A percentile compares a stretch with the other conserved stretches of the same genome.
These are phyloP conservation scores for Grosmannia huntii DNA, from an alignment of 2,329 filamentous ascomycete genomes.

Conservation along the genomic window DNA sequence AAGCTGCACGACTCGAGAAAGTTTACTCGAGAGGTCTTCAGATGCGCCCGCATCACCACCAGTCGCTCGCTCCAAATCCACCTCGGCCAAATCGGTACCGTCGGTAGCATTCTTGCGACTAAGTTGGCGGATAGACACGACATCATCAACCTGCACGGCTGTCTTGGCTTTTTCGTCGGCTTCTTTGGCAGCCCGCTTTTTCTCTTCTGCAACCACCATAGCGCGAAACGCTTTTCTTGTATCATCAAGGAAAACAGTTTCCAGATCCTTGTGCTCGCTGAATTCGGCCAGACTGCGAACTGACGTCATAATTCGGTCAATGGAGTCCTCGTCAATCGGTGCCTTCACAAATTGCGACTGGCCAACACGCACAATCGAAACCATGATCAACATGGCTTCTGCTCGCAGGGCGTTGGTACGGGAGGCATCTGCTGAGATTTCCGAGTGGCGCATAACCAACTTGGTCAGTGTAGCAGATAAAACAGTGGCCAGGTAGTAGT, in stretches of 20 bases:
- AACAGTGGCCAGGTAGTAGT: conserved; percentile 91
- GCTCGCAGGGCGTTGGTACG: conserved; percentile 89
- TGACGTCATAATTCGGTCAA: conserved; percentile 98
- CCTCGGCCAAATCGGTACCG: conserved; percentile 71
- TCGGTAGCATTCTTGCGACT: conserved; percentile 81
- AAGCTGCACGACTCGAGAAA: conserved; percentile 90
- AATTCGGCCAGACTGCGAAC: conserved; percentile 88
- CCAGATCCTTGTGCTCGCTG: conserved; percentile 75
- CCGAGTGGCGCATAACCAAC: conserved; percentile 91
- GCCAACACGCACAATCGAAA: conserved; percentile 92
- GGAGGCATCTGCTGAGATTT: conserved; percentile 74
- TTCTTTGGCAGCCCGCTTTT: conserved; percentile 92
- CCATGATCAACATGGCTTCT: conserved; percentile 99
- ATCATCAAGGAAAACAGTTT: conserved; percentile 86
- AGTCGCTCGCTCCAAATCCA: conserved; percentile 87
- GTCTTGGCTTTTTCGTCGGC: conserved; percentile 86
- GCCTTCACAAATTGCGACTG: conserved; percentile 99
- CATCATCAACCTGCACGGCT: conserved; percentile 90
- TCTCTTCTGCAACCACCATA: conserved; percentile 95
- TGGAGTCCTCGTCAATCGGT: conserved; percentile 91
- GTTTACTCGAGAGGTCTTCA: conserved; percentile 84
- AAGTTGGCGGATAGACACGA: conserved; percentile 83
- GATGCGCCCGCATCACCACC: conserved; percentile 67
- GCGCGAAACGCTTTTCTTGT: conserved; percentile 90
- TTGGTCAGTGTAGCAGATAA: conserved; percentile 95